Base-by-base conservation (phyloP, 306 rosid species). In the Sphenostylis stenocarpa region DNA sequence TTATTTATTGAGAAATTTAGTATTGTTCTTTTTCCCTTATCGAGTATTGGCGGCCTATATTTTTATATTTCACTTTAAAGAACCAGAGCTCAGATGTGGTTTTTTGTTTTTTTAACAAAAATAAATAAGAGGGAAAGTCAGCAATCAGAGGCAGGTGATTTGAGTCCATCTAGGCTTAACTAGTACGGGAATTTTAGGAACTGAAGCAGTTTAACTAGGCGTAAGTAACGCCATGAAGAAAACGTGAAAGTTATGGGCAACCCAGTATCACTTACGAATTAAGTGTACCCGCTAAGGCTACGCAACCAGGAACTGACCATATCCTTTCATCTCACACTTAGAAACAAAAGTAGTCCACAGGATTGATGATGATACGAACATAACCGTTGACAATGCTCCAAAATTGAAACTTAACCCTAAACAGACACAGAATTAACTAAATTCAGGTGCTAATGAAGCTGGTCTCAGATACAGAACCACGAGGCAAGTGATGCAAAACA, bases 401-500 rank as follows among this genome's bases (percentile, higher is more conserved):
- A 70, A 76, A 74, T 64, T 23, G 23, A 24, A 64, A 64, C 69
- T 3, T 4, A 53, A 44, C 51, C 55, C 23, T 1, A 36, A 52
- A 44, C 36, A 43, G 11, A 36, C 29, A 44, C 16, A 26, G 24
- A 39, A 62, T 6, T 38, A 0, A 33, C 39, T 43, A 63, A 76
- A 48, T 48, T 87, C 68, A 90, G 19, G 92, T 79, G 81, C 86
- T 81, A 62, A 87, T 81, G 51, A 83, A 84, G 88, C 86, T 87
- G 38, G 92, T 83, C 82, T 89, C 83, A 14, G 90, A 83, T 63
- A 56, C 88, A 26, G 90, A 70, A 55, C 77, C 53, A 49, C 94
- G 93, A 20, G 88, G 87, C 86, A 91, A 76, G 78, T 87, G 94
- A 81, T 89, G 97, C 19, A 96, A 80, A 53, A 92, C 98, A 52